Percentiles rank a stretch among this genome's conserved stretches.
phyloP scores from a whole-genome alignment of 257 asterid species.

The Solanum lycopersicoides region DNA sequence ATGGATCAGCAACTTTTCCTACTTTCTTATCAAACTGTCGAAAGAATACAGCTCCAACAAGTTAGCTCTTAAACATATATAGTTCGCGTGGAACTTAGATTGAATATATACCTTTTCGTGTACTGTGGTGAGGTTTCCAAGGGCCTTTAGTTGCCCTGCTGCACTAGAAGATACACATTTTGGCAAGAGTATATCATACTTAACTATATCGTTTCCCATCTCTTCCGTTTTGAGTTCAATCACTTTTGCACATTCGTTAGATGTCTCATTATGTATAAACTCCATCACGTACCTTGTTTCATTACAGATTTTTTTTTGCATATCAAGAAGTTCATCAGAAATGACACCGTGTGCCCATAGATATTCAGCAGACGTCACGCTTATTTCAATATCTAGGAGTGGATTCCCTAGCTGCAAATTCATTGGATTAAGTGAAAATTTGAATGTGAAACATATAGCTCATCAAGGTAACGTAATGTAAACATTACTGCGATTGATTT shows the following conservation, averaged over 20 bases:
- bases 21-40: not conserved
- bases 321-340: conserved; percentile 8
- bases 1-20: not conserved
- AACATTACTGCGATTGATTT: conserved; percentile 14
- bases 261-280: not conserved
- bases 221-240: not conserved
- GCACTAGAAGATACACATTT: not conserved
- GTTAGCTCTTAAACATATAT: not conserved
- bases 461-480: not conserved
- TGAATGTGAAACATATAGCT: not conserved
- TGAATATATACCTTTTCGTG: not conserved
- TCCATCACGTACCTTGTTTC: conserved; percentile 1
- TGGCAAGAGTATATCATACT: not conserved
- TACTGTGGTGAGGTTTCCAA: not conserved
- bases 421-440: not conserved
- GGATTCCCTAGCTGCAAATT: conserved; percentile 15
- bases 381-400: conserved; percentile 6
- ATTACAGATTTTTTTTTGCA: conserved; percentile 8
- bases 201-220: not conserved
- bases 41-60: not conserved
- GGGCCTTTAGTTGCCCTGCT: not conserved
- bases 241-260: not conserved
- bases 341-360: conserved; percentile 20
- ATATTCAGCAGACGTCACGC: conserved; percentile 2
- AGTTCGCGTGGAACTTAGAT: not conserved